Conservation (phyloP, 2,329 filamentous ascomycete species). For the Sporothrix luriei region DNA sequence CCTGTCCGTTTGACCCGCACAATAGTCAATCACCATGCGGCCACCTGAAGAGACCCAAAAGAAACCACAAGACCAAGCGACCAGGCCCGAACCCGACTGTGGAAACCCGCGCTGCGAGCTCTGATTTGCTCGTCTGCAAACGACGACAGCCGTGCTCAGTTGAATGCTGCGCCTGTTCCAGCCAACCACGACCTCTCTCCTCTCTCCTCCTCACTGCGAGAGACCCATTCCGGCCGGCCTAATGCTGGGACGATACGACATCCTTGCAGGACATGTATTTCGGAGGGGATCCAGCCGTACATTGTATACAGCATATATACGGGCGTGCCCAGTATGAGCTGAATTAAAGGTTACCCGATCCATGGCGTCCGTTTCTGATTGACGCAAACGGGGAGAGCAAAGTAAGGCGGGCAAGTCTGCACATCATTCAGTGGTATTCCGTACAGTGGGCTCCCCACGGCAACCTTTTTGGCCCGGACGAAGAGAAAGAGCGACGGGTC, state of each 20-base stretch:
- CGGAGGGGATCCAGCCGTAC: not conserved
- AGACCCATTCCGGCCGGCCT: not conserved
- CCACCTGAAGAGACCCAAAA: not conserved
- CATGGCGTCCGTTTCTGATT: not conserved
- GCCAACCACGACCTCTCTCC: not conserved
- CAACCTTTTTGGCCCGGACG: not conserved
- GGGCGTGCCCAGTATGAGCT: too few species aligned
- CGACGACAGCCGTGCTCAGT: not conserved
- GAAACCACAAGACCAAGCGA: not conserved
- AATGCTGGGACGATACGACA: not conserved
- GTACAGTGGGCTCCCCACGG: not conserved
- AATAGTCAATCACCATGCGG: conserved; percentile 19
- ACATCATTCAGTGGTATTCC: not conserved
- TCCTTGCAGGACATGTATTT: not conserved
- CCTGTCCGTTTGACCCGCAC: not conserved
- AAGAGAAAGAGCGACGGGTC: not conserved
- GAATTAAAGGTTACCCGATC: not conserved
- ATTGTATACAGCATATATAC: too few species aligned
- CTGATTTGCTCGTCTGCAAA: conserved; percentile 38
- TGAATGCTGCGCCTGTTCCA: conserved; percentile 13
- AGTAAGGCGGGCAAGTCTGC: not conserved
- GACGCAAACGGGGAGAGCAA: conserved; percentile 1
- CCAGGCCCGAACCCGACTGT: not conserved
- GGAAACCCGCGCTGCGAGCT: conserved; percentile 24
- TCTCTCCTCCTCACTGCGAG: not conserved